phyloP scores from a whole-genome alignment of 202 grass and related monocot genomes.

The Schoenoplectus tabernaemontani region DNA sequence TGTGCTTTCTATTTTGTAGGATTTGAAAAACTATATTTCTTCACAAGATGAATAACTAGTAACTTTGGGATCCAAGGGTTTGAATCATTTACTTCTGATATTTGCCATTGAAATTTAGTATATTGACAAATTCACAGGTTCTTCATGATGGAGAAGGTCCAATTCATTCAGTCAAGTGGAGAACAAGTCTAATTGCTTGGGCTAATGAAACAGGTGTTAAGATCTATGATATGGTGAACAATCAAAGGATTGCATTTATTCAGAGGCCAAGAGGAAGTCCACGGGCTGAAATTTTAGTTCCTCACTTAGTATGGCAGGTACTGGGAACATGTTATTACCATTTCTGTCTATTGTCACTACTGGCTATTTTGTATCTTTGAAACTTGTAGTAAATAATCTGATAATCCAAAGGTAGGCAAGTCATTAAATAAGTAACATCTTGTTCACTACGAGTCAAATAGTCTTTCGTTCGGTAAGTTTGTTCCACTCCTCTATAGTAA shows the following conservation, averaged over 20 bases:
- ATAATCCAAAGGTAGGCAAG: too few species aligned
- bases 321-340: slow-evolving; percentile 6
- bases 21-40: not conserved
- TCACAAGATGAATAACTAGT: not conserved
- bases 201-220: slow-evolving; percentile 90
- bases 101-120: not conserved
- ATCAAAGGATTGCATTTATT: slow-evolving; percentile 90
- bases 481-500: too few species aligned
- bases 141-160: slow-evolving; percentile 92
- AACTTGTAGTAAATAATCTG: not conserved
- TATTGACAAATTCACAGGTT: slow-evolving; percentile 37
- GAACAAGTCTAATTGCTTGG: slow-evolving; percentile 90
- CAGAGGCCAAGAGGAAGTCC: slow-evolving; percentile 81
- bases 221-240: slow-evolving; percentile 89
- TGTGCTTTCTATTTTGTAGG: not conserved
- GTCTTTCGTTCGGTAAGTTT: too few species aligned
- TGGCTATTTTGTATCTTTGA: not conserved
- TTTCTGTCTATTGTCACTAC: not conserved
- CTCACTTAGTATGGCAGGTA: slow-evolving; percentile 98
- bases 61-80: not conserved
- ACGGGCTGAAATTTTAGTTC: slow-evolving; percentile 71
- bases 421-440: too few species aligned
- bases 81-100: slow-evolving; percentile 3
- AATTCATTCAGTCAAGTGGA: slow-evolving; percentile 97
- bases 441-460: too few species aligned